These are phyloP conservation scores for Rhodomyrtus psidioides DNA, from an alignment of 441 rosid genomes.

Conservation along the genomic window DNA sequence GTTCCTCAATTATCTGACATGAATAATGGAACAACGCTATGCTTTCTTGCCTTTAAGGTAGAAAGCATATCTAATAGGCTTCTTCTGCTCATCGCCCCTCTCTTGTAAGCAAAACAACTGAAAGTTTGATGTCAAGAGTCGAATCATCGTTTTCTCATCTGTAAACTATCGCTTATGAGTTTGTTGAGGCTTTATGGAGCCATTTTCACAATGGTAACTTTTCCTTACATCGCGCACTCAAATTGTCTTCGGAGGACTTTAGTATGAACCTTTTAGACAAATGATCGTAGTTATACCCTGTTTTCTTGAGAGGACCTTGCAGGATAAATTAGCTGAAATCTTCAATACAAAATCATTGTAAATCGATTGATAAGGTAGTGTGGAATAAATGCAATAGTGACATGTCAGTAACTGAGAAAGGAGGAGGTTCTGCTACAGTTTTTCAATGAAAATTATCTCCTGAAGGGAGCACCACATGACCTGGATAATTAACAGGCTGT, in stretches of 20 bases:
- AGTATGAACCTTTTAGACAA: not conserved
- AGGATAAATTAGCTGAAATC: not conserved
- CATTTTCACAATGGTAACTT: not conserved
- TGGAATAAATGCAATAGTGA: not conserved
- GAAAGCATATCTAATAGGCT: not conserved
- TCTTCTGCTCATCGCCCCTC: not conserved
- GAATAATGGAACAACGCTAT: not conserved
- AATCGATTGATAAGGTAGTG: not conserved
- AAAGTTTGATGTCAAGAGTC: not conserved
- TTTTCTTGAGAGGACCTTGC: not conserved
- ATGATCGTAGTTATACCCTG: not conserved
- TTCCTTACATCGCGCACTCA: not conserved
- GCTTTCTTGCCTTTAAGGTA: not conserved
- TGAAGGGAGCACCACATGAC: not conserved
- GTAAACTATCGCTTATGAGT: not conserved
- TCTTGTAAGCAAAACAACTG: not conserved
- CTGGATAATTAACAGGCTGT: not conserved
- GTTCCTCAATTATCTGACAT: slow-evolving; percentile 45
- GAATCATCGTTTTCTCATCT: not conserved
- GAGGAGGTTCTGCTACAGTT: not conserved
- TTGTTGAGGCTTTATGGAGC: not conserved
- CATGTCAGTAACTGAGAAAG: not conserved
- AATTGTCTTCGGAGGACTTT: not conserved
- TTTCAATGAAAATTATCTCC: not conserved
- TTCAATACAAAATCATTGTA: not conserved